A percentile compares a stretch with the other conserved stretches of the same genome.
Evolutionary conservation across 768 basidiomycete genomes (phyloP).

Genomic region (Auricularia heimuer): DNA sequence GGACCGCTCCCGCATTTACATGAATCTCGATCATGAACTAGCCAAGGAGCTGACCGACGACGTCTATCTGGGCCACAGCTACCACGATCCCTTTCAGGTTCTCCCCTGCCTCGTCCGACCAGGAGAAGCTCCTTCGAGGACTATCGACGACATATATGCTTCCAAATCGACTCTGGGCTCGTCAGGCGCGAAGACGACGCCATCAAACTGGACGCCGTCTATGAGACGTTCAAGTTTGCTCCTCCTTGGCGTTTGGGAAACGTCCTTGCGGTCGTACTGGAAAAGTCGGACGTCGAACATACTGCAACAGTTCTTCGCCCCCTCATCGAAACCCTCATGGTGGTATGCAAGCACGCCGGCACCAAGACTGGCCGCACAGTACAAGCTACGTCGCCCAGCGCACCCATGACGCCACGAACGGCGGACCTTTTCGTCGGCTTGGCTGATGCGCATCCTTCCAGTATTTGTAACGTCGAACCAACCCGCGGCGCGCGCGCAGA

Average conservation of each 20-base stretch:
- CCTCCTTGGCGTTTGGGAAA: constrained; percentile 85
- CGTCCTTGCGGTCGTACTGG: constrained; percentile 75
- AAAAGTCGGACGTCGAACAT: constrained; percentile 70
- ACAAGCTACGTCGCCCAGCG: constrained; percentile 50
- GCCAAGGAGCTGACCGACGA: constrained; percentile 45
- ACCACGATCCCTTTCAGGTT: constrained; percentile 78
- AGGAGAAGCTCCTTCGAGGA: constrained; percentile 96
- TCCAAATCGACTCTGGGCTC: constrained; percentile 33
- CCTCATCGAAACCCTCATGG: constrained; percentile 94
- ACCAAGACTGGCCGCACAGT: constrained; percentile 39
- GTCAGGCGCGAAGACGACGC: constrained; percentile 32
- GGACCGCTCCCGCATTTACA: constrained; percentile 62
- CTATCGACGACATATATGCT: constrained; percentile 93
- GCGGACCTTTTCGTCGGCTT: constrained; percentile 88
- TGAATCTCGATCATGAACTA: constrained; percentile 65
- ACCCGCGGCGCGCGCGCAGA: constrained; percentile 53
- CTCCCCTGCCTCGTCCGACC: constrained; percentile 85
- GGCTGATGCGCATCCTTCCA: constrained; percentile 91
- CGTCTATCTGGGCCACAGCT: constrained; percentile 37
- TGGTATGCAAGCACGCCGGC: constrained; percentile 92
- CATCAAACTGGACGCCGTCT: constrained; percentile 80
- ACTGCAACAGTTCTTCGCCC: constrained; percentile 89
- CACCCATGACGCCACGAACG: constrained; percentile 39
- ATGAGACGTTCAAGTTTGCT: constrained; percentile 84
- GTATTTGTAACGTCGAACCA: constrained; percentile 76